Conservation (phyloP, 1,139 yeast genomes). For the Taiozyma onychis region DNA sequence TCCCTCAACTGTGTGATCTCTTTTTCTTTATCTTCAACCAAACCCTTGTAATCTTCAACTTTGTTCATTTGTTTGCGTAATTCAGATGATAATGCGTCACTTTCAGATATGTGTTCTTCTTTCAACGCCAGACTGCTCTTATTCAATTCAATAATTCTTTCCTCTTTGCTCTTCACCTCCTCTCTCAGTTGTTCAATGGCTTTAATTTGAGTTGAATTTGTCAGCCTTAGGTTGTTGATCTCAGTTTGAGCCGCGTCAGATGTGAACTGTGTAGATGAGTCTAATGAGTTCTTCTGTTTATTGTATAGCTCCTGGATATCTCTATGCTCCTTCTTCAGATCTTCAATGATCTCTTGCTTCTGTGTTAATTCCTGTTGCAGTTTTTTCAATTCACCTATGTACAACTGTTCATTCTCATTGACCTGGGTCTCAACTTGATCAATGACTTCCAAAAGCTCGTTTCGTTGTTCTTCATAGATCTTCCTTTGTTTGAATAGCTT, state of each 20-base stretch:
- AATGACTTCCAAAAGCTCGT: conserved; percentile 52
- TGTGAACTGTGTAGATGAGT: not conserved
- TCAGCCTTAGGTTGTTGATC: conserved; percentile 12
- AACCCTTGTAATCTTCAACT: not conserved
- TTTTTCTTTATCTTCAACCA: conserved; percentile 1
- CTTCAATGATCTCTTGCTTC: conserved; percentile 16
- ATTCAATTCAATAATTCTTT: conserved; percentile 5
- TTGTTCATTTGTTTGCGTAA: not conserved
- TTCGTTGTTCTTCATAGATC: conserved; percentile 48
- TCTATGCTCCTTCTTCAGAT: conserved; percentile 5
- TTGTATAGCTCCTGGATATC: conserved; percentile 10
- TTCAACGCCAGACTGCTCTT: conserved; percentile 16
- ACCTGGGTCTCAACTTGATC: conserved; percentile 43
- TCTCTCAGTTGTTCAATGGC: conserved; percentile 13
- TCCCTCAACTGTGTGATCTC: conserved; percentile 1
- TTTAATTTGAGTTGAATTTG: conserved; percentile 12
- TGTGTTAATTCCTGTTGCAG: conserved; percentile 23
- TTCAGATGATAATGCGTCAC: conserved; percentile 2
- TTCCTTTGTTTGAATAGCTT: conserved; percentile 38
- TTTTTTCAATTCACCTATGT: conserved; percentile 25
- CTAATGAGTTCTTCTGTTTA: conserved; percentile 5
- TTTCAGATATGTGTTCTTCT: conserved; percentile 6
- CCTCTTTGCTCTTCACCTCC: conserved; percentile 11
- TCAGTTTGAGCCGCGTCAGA: conserved; percentile 12
- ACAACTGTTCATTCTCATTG: conserved; percentile 29